Conservation (phyloP, 495 filamentous ascomycete species). For the Hyphodiscus hymeniophilus region DNA sequence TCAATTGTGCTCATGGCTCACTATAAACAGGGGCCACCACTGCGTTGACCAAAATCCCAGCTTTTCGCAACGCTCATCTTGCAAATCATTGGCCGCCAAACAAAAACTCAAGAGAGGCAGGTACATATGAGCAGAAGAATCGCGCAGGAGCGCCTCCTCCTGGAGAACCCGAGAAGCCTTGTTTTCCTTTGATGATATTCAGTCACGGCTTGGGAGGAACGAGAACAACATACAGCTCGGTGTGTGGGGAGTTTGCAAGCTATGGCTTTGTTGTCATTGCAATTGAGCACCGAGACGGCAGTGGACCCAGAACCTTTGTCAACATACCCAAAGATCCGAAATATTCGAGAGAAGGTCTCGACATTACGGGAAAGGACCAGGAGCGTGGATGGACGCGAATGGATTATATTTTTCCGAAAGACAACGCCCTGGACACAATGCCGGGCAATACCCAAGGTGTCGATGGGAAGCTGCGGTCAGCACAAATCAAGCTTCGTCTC, state of each 20-base stretch:
- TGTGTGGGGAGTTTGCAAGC: conserved; percentile 59
- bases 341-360: conserved; percentile 20
- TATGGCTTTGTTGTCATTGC: conserved; percentile 66
- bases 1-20: conserved; percentile 22
- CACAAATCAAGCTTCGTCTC: conserved; percentile 58
- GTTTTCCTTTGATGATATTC: conserved; percentile 70
- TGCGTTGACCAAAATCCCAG: conserved; percentile 47
- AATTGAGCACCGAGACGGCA: conserved; percentile 68
- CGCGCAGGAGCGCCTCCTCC: conserved; percentile 20
- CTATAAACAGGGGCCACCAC: conserved; percentile 27
- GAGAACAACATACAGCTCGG: conserved; percentile 60
- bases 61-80: conserved; percentile 42
- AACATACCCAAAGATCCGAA: conserved; percentile 26
- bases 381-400: conserved; percentile 28
- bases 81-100: conserved; percentile 22
- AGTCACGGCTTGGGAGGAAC: conserved; percentile 70
- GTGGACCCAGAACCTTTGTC: conserved; percentile 53
- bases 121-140: conserved; percentile 5
- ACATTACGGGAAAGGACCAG: conserved; percentile 29
- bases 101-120: conserved; percentile 10
- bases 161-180: conserved; percentile 19
- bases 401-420: conserved; percentile 36
- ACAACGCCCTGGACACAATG: conserved; percentile 32
- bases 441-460: conserved; percentile 44
- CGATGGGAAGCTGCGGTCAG: conserved; percentile 46